These are phyloP conservation scores for Aphanomyces astaci DNA, from an alignment of 352 stramenopile genomes.

Conservation along the genomic window DNA sequence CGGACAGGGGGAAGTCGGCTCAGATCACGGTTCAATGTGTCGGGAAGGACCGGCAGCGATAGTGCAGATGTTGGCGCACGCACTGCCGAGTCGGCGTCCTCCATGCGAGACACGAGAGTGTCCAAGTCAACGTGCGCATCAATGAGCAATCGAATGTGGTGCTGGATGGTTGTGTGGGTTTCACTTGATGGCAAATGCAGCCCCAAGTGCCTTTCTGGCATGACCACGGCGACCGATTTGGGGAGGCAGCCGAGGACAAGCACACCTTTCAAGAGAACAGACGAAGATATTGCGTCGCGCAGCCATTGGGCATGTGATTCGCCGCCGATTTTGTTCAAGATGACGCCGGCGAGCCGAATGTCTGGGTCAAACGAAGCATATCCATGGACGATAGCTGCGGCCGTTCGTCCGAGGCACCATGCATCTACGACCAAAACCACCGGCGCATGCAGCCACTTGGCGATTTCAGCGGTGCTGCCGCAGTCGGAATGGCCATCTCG, in stretches of 20 bases:
- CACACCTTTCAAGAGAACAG: background rate
- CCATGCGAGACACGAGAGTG: too few species aligned
- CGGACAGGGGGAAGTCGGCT: slow-evolving; percentile 8
- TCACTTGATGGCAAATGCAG: slow-evolving; percentile 23
- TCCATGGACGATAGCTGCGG: slow-evolving; percentile 26
- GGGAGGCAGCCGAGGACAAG: slow-evolving; percentile 19
- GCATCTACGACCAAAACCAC: slow-evolving; percentile 28
- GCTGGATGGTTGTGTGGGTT: background rate
- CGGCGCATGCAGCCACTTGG: slow-evolving; percentile 19
- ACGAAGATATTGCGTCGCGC: slow-evolving; percentile 12
- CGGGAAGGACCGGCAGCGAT: background rate
- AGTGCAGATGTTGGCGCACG: background rate
- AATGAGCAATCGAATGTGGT: background rate
- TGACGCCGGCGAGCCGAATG: slow-evolving; percentile 20
- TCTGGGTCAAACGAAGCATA: slow-evolving; percentile 25
- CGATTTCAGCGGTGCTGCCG: slow-evolving; percentile 21
- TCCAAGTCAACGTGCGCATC: slow-evolving; percentile 15
- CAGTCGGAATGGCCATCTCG: background rate
- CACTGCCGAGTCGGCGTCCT: background rate
- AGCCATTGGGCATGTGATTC: slow-evolving; percentile 21
- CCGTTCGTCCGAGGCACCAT: slow-evolving; percentile 18
- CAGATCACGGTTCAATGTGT: background rate
- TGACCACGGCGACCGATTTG: background rate
- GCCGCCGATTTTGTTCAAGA: slow-evolving; percentile 26
- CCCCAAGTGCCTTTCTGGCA: slow-evolving; percentile 30